Conservation (phyloP, 2,329 filamentous ascomycete species). For the Cylindrodendrum hubeiense region DNA sequence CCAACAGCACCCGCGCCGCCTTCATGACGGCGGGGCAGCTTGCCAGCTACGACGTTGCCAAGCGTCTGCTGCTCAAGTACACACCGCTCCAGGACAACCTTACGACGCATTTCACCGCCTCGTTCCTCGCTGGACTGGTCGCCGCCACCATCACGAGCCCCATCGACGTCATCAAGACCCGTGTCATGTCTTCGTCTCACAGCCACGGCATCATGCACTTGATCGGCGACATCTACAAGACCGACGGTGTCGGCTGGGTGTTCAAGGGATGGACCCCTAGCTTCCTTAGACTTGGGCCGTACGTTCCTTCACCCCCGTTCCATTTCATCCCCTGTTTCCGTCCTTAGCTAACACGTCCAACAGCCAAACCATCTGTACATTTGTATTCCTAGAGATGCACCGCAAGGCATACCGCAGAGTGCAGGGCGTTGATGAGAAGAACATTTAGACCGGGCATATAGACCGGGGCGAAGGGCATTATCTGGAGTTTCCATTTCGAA, state of each 20-base stretch:
- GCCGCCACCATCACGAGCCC: constrained; percentile 88
- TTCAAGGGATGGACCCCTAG: constrained; percentile 92
- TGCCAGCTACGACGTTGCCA: constrained; percentile 87
- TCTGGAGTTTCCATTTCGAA: constrained; percentile 41
- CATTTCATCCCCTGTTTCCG: not conserved
- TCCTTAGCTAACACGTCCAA: constrained; percentile 23
- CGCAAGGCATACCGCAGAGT: constrained; percentile 79
- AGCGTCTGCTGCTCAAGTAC: constrained; percentile 74
- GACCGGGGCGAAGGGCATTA: constrained; percentile 32
- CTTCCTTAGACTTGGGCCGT: constrained; percentile 74
- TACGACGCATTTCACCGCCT: constrained; percentile 83
- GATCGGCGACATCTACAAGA: constrained; percentile 74
- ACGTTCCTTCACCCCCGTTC: constrained; percentile 48
- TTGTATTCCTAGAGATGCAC: constrained; percentile 88
- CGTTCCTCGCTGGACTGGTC: constrained; percentile 82
- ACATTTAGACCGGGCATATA: constrained; percentile 42
- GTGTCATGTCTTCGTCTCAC: constrained; percentile 79
- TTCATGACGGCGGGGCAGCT: constrained; percentile 90
- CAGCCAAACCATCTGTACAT: constrained; percentile 87
- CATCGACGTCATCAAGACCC: constrained; percentile 90
- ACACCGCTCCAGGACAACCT: constrained; percentile 78
- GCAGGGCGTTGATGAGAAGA: constrained; percentile 51
- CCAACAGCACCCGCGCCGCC: constrained; percentile 84
- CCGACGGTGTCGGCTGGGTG: constrained; percentile 84
- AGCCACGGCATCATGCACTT: constrained; percentile 67